Evolutionary conservation across 139 green algal genomes (phyloP).

Genomic region (Micractinium sp.): DNA sequence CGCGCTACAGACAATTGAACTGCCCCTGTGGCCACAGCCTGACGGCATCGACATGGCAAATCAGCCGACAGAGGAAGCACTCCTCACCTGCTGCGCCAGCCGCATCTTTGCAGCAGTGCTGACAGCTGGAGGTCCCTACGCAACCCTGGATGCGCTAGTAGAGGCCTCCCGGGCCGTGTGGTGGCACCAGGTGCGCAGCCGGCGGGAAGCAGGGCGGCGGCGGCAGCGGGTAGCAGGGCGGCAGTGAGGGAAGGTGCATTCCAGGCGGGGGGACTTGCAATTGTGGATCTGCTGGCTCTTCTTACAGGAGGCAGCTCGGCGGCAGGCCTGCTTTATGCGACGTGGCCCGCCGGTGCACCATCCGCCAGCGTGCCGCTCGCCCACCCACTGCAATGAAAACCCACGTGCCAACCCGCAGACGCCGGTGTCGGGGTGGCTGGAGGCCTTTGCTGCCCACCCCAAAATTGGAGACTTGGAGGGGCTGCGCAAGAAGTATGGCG

Average conservation of each 20-base stretch:
- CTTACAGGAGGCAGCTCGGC: no score
- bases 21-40: no score
- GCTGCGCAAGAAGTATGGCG: slow-evolving; percentile 35
- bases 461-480: slow-evolving; percentile 81
- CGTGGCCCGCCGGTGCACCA: neutral
- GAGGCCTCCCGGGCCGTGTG: slow-evolving; percentile 58
- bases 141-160: slow-evolving; percentile 45
- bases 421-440: slow-evolving; percentile 78
- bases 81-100: slow-evolving; percentile 51
- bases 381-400: no score
- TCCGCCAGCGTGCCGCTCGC: neutral
- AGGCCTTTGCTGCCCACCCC: slow-evolving; percentile 90
- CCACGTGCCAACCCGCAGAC: slow-evolving; percentile 23
- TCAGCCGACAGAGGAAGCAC: neutral
- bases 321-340: no score
- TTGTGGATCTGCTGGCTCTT: no score
- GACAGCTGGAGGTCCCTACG: slow-evolving; percentile 43
- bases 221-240: neutral
- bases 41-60: neutral
- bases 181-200: slow-evolving; percentile 68
- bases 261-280: no score
- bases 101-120: slow-evolving; percentile 60
- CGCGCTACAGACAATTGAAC: no score
- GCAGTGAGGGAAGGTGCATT: no score
- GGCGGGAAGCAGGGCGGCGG: neutral